Evolutionary conservation across 148 eudicot species (phyloP).

Genomic region (Chenopodium formosanum): DNA sequence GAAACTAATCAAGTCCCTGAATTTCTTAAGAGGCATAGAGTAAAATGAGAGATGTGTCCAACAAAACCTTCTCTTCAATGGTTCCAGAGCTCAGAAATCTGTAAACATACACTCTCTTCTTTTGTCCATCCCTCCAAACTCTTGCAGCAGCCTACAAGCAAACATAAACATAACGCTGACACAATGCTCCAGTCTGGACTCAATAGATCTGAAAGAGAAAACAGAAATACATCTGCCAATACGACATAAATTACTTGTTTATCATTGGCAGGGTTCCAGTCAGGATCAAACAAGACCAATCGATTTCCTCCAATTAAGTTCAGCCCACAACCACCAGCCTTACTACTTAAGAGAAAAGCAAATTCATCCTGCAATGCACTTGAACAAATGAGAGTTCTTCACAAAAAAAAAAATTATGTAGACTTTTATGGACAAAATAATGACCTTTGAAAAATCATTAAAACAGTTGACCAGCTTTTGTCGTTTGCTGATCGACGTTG

Average conservation of each 20-base stretch:
- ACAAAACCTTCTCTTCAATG: constrained; percentile 90
- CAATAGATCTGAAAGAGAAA: not conserved
- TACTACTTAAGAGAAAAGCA: constrained; percentile 98
- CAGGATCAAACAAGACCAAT: constrained; percentile 96
- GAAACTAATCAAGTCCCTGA: not conserved
- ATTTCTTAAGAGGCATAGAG: constrained; percentile 7
- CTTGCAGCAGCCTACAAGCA: constrained; percentile 92
- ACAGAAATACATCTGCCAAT: not conserved
- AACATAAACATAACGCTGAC: not conserved
- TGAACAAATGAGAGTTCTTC: constrained; percentile 8
- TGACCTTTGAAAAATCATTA: constrained; percentile 90
- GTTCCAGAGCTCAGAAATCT: constrained; percentile 96
- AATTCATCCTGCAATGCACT: constrained; percentile 82
- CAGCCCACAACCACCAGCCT: constrained; percentile 99
- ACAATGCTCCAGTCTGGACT: constrained; percentile 14
- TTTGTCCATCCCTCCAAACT: constrained; percentile 99
- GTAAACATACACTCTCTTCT: constrained; percentile 93
- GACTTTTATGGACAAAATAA: not conserved
- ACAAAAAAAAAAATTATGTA: not conserved
- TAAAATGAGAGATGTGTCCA: constrained; percentile 15
- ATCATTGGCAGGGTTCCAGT: constrained; percentile 99
- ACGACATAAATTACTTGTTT: constrained; percentile 70
- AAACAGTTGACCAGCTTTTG: constrained; percentile 93
- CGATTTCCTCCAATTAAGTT: constrained; percentile 98
- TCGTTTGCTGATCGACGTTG: constrained; percentile 86